phyloP scores from a whole-genome alignment of 352 stramenopile genomes.

The Phytophthora ramorum region DNA sequence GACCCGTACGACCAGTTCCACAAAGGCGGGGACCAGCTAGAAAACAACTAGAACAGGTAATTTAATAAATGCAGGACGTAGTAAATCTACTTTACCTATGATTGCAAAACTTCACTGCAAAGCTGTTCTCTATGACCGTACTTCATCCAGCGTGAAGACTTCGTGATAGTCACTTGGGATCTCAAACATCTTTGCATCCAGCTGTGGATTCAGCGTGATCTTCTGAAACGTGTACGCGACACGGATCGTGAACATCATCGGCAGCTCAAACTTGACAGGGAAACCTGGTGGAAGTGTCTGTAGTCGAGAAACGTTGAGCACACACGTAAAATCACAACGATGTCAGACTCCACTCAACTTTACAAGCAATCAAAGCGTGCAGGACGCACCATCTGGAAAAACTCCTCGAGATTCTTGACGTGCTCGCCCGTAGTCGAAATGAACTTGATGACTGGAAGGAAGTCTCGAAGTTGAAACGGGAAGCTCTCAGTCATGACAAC shows the following conservation, averaged over 20 bases:
- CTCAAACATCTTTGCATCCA: constrained; percentile 63
- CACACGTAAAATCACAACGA: constrained; percentile 1
- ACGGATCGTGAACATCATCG: constrained; percentile 84
- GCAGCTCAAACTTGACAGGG: constrained; percentile 82
- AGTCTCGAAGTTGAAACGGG: constrained; percentile 74
- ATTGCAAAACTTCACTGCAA: constrained; percentile 11
- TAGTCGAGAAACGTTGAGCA: not conserved
- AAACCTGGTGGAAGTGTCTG: constrained; percentile 85
- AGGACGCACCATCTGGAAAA: constrained; percentile 81
- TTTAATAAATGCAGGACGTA: not conserved
- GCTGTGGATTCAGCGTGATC: constrained; percentile 54
- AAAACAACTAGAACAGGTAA: constrained; percentile 8
- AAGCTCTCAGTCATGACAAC: constrained; percentile 82
- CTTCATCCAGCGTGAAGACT: constrained; percentile 67
- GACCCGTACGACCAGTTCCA: constrained; percentile 27
- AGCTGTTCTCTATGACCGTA: constrained; percentile 38
- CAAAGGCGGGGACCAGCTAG: constrained; percentile 4
- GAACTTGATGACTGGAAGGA: constrained; percentile 81
- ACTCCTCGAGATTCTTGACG: constrained; percentile 82
- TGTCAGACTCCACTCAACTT: constrained; percentile 5
- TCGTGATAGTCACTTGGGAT: constrained; percentile 60
- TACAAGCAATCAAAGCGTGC: not conserved
- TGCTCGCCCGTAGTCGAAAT: constrained; percentile 79
- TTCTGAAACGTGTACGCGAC: constrained; percentile 87
- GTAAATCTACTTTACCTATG: constrained; percentile 7